Evolutionary conservation across 371 early-diverging fungal genomes (phyloP).

Genomic region (Mucor irregularis): DNA sequence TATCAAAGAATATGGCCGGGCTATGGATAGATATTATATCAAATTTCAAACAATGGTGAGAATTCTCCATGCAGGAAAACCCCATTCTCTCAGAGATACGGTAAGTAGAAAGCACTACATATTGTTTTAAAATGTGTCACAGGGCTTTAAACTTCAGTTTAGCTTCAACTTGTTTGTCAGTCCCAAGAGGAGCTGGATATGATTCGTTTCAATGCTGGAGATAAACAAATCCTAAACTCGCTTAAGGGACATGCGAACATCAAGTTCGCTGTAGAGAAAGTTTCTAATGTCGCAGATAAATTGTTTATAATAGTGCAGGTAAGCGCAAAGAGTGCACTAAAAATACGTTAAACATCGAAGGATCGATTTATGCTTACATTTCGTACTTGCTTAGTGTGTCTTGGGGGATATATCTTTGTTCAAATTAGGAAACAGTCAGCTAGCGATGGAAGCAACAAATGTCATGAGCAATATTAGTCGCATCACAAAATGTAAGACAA

Average conservation of each 20-base stretch:
- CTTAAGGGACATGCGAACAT: conserved; percentile 40
- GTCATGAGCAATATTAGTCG: conserved; percentile 38
- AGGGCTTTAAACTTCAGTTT: neutral
- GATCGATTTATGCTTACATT: neutral
- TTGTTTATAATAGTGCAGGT: conserved; percentile 43
- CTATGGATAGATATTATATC: conserved; percentile 60
- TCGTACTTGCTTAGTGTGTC: conserved; percentile 24
- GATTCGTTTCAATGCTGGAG: conserved; percentile 43
- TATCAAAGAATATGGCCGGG: conserved; percentile 38
- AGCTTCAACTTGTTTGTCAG: conserved; percentile 43
- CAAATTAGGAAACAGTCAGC: conserved; percentile 17
- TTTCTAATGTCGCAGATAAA: conserved; percentile 32
- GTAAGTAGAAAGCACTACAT: too few species aligned
- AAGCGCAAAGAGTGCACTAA: too few species aligned
- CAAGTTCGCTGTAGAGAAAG: conserved; percentile 38
- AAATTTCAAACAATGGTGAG: conserved; percentile 40
- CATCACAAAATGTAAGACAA: conserved; percentile 39
- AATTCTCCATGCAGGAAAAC: conserved; percentile 23
- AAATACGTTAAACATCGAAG: too few species aligned
- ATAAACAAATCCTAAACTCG: conserved; percentile 45
- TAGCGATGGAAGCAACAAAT: conserved; percentile 25
- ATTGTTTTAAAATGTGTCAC: neutral
- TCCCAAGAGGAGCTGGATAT: conserved; percentile 49
- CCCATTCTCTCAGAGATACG: conserved; percentile 31
- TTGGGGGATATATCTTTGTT: conserved; percentile 41